These are phyloP conservation scores for Grosmannia huntii DNA, from an alignment of 2,329 filamentous ascomycete genomes.

Conservation along the genomic window DNA sequence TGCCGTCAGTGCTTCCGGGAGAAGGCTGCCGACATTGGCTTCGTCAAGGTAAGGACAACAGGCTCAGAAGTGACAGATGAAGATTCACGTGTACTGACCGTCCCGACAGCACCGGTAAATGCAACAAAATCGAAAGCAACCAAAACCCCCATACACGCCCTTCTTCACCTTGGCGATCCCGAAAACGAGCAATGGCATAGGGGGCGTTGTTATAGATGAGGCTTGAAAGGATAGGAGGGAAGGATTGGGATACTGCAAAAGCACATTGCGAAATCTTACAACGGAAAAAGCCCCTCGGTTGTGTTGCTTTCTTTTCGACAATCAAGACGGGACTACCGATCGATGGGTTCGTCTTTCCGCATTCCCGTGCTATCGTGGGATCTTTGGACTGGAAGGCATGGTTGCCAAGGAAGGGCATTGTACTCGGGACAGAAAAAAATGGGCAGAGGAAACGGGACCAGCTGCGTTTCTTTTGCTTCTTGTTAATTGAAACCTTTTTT, in stretches of 20 bases:
- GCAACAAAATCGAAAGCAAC: not conserved
- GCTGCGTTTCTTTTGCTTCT: not conserved
- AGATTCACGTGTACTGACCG: not conserved
- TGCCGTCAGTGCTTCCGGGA: slow-evolving; percentile 71
- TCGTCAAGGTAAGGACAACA: slow-evolving; percentile 48
- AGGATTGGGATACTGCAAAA: not conserved
- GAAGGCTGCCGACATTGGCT: slow-evolving; percentile 60
- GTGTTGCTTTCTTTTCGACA: not conserved
- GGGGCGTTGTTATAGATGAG: not conserved
- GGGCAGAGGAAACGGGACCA: not conserved
- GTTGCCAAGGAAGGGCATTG: not conserved
- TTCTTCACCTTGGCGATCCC: not conserved
- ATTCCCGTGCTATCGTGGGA: not conserved
- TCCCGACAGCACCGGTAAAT: slow-evolving; percentile 1
- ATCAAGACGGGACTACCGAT: not conserved
- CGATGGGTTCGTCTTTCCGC: not conserved
- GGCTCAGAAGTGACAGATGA: not conserved
- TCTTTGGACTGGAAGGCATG: not conserved
- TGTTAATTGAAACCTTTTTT: not conserved
- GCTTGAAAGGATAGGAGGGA: not conserved
- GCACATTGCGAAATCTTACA: not conserved
- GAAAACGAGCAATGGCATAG: not conserved
- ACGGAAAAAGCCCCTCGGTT: not conserved
- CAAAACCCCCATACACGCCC: not conserved
- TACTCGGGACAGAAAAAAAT: not conserved